phyloP scores from a whole-genome alignment of 2,329 filamentous ascomycete species.

The Ascochyta pisi region DNA sequence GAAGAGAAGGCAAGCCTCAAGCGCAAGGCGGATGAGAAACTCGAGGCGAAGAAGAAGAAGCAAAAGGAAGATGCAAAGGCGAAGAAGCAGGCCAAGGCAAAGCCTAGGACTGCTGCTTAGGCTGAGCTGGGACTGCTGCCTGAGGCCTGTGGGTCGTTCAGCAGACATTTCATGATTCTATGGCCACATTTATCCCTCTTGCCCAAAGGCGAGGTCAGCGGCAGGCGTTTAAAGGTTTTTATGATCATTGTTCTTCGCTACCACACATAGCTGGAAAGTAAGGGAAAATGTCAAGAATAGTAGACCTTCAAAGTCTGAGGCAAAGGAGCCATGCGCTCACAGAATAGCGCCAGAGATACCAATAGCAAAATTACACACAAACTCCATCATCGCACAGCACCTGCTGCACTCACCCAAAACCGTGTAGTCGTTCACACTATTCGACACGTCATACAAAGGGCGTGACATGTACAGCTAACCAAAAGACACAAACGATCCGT shows the following conservation, averaged over 20 bases:
- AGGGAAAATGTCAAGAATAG: not conserved
- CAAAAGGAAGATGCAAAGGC: constrained; percentile 93
- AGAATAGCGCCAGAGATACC: not conserved
- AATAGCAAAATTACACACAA: not conserved
- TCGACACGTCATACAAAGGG: too few relatives aligned
- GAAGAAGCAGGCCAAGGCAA: constrained; percentile 89
- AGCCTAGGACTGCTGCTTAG: constrained; percentile 60
- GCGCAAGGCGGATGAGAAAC: constrained; percentile 91
- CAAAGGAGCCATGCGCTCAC: not conserved
- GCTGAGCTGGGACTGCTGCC: constrained; percentile 46
- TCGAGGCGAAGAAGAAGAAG: constrained; percentile 93
- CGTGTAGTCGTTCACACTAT: too few relatives aligned
- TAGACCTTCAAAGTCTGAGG: not conserved
- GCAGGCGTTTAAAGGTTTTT: constrained; percentile 8
- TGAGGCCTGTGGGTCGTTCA: not conserved
- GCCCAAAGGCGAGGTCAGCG: not conserved
- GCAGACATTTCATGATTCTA: not conserved
- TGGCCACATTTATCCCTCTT: not conserved
- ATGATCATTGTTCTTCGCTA: not conserved
- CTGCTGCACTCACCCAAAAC: too few relatives aligned
- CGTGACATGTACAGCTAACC: too few relatives aligned
- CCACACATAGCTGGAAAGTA: not conserved
- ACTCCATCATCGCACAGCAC: too few relatives aligned
- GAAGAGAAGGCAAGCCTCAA: constrained; percentile 85
- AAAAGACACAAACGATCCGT: too few relatives aligned